Conservation (phyloP, 2,329 filamentous ascomycete species). For the Dothidotthia symphoricarpi region DNA sequence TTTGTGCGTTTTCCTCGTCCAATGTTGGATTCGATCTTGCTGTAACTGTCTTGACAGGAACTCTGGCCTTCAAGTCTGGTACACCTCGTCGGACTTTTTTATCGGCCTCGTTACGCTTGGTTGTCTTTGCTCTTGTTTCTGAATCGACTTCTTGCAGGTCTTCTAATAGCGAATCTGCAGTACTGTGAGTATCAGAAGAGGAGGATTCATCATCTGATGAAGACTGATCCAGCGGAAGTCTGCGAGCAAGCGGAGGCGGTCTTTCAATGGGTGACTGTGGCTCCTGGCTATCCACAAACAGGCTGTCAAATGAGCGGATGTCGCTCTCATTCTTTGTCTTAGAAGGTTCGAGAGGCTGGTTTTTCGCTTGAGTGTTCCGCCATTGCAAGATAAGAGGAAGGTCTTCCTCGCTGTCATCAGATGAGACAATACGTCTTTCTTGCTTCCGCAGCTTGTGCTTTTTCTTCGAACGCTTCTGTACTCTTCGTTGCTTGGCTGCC, state of each 20-base stretch:
- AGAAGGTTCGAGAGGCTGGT: background rate
- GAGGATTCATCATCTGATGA: constrained; percentile 14
- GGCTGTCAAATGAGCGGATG: background rate
- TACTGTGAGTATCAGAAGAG: background rate
- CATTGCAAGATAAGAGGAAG: constrained; percentile 3
- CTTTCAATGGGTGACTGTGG: background rate
- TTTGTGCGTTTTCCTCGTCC: too few relatives aligned
- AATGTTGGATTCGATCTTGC: too few relatives aligned
- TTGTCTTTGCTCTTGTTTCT: background rate
- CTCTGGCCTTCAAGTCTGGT: too few relatives aligned
- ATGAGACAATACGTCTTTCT: constrained; percentile 1
- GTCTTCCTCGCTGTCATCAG: constrained; percentile 15
- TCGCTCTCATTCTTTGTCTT: background rate
- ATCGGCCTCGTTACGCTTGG: background rate
- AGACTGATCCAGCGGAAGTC: constrained; percentile 17
- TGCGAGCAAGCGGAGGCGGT: constrained; percentile 6
- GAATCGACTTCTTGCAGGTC: constrained; percentile 1
- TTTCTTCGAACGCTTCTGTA: constrained; percentile 19
- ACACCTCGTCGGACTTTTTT: background rate
- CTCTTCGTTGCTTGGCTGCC: constrained; percentile 6
- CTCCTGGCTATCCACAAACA: constrained; percentile 10
- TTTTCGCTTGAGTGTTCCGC: constrained; percentile 1
- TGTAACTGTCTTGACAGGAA: too few relatives aligned
- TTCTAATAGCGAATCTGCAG: constrained; percentile 8
- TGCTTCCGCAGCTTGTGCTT: constrained; percentile 10